phyloP scores from a whole-genome alignment of 495 filamentous ascomycete genomes.

The Hyaloscypha hepaticicola region DNA sequence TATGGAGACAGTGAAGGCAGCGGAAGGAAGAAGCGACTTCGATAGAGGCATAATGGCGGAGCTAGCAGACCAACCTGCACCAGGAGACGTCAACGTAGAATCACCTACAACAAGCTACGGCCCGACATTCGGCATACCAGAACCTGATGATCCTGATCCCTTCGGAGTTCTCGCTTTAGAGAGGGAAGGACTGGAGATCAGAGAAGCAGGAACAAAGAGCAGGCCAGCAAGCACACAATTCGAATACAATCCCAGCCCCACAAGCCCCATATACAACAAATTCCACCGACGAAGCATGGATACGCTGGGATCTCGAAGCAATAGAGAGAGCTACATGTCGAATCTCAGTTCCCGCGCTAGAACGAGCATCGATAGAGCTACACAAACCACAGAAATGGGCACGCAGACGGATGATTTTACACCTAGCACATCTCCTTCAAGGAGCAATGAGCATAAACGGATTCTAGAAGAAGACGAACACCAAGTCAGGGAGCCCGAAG shows the following conservation, averaged over 20 bases:
- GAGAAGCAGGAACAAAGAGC: constrained; percentile 73
- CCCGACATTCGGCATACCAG: constrained; percentile 70
- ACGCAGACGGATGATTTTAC: constrained; percentile 53
- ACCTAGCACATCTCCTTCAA: constrained; percentile 47
- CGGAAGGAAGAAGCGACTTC: constrained; percentile 74
- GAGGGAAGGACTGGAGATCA: constrained; percentile 79
- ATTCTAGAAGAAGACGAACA: constrained; percentile 30
- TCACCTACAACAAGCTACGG: constrained; percentile 37
- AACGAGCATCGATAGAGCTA: constrained; percentile 56
- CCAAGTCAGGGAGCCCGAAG: constrained; percentile 34
- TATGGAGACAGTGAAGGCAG: constrained; percentile 78
- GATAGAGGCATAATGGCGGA: constrained; percentile 55
- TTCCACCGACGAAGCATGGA: constrained; percentile 71
- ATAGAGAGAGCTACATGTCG: constrained; percentile 61
- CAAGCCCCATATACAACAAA: constrained; percentile 70
- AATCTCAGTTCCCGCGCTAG: constrained; percentile 41
- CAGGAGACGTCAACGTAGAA: constrained; percentile 68
- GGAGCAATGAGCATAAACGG: constrained; percentile 36
- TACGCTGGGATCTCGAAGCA: constrained; percentile 56
- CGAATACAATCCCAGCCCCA: constrained; percentile 73
- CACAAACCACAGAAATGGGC: constrained; percentile 57
- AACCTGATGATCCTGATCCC: constrained; percentile 77
- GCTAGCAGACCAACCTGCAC: constrained; percentile 59
- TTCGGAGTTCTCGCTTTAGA: constrained; percentile 85
- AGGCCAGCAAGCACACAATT: constrained; percentile 73